Conservation (phyloP, 2,329 filamentous ascomycete genomes). For the Penicillium capsulatum region DNA sequence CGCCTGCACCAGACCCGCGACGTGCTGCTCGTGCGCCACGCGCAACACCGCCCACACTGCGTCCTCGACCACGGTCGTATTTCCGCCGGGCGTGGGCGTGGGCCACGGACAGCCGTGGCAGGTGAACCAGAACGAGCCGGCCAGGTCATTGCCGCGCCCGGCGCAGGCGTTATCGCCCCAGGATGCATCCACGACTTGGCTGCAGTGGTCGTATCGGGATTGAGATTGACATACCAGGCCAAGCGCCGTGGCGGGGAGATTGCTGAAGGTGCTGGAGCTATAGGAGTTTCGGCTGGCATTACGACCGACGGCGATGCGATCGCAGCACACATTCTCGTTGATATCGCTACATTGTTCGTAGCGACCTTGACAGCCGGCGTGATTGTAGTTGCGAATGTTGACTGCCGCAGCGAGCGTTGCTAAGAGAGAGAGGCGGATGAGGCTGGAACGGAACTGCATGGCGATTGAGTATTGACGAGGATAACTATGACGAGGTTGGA, state of each 20-base stretch:
- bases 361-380: not conserved
- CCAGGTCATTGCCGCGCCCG: not conserved
- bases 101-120: conserved; percentile 2
- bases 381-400: conserved; percentile 1
- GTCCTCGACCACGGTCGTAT: not conserved
- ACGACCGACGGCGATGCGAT: not conserved
- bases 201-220: not conserved
- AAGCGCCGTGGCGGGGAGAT: not conserved
- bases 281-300: not conserved
- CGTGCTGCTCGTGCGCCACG: too few species aligned
- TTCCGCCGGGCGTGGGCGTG: not conserved
- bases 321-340: conserved; percentile 1
- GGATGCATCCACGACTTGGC: not conserved
- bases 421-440: not conserved
- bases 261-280: not conserved
- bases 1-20: not conserved
- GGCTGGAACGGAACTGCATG: not conserved
- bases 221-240: not conserved
- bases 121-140: conserved; percentile 3
- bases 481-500: too few species aligned
- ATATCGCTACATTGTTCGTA: conserved; percentile 2
- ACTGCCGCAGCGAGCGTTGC: not conserved
- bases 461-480: too few species aligned
- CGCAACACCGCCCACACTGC: too few species aligned
- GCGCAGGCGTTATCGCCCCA: conserved; percentile 2